Evolutionary conservation across 306 rosid genomes (phyloP).

Genomic region (Cicer chorassanicum): DNA sequence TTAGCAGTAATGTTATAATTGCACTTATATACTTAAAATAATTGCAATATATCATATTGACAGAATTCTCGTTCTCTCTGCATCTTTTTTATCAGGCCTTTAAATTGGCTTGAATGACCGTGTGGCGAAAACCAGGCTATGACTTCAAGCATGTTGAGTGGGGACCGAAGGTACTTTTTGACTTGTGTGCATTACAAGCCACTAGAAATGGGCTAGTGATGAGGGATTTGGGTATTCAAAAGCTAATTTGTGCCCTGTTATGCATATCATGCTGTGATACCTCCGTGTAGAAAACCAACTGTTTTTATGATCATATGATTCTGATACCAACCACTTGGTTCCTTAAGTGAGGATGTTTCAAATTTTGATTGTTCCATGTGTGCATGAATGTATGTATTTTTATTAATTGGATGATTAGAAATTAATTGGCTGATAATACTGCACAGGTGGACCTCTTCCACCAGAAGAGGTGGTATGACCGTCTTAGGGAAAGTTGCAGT

Average conservation of each 20-base stretch:
- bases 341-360: slow-evolving; percentile 1
- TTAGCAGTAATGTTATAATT: slow-evolving; percentile 26
- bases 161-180: slow-evolving; percentile 79
- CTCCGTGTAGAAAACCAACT: background rate
- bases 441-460: slow-evolving; percentile 81
- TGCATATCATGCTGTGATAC: background rate
- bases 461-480: slow-evolving; percentile 91
- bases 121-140: slow-evolving; percentile 61
- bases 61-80: slow-evolving; percentile 16
- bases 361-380: slow-evolving; percentile 4
- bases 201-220: slow-evolving; percentile 9
- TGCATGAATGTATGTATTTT: background rate
- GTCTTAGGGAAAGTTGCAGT: slow-evolving; percentile 92
- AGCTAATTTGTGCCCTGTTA: slow-evolving; percentile 4
- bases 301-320: slow-evolving; percentile 32
- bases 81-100: slow-evolving; percentile 51
- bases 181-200: slow-evolving; percentile 24
- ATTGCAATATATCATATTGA: slow-evolving; percentile 34
- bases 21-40: background rate
- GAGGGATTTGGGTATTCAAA: slow-evolving; percentile 19
- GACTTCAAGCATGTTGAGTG: slow-evolving; percentile 83
- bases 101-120: slow-evolving; percentile 79
- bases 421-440: slow-evolving; percentile 36
- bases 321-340: slow-evolving; percentile 13
- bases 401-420: slow-evolving; percentile 14